Evolutionary conservation across 768 basidiomycete species (phyloP).

Genomic region (Suillus decipiens): DNA sequence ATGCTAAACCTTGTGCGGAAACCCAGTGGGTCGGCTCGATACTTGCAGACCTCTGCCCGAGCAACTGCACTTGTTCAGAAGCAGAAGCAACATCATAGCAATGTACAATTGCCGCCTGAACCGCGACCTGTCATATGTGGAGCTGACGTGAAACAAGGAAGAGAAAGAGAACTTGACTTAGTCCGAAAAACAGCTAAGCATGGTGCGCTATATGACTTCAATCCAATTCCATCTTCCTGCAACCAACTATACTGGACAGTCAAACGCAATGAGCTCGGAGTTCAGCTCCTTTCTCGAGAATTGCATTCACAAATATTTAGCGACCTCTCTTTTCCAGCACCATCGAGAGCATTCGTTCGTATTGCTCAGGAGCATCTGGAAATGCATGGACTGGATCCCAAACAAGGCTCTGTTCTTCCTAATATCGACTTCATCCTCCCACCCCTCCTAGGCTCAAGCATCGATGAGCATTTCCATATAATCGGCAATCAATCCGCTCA

Average conservation of each 20-base stretch:
- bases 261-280: conserved; percentile 86
- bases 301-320: conserved; percentile 85
- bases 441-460: conserved; percentile 73
- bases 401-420: conserved; percentile 78
- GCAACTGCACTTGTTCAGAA: conserved; percentile 8
- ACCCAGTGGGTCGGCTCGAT: conserved; percentile 10
- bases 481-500: conserved; percentile 70
- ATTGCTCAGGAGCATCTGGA: conserved; percentile 81
- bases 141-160: background rate
- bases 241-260: conserved; percentile 34
- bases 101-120: background rate
- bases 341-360: conserved; percentile 60
- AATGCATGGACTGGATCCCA: conserved; percentile 79
- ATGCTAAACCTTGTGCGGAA: conserved; percentile 16
- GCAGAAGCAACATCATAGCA: conserved; percentile 3
- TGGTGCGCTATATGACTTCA: conserved; percentile 9
- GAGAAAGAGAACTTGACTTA: background rate
- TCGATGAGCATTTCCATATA: conserved; percentile 87
- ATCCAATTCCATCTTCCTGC: background rate
- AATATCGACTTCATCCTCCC: conserved; percentile 83
- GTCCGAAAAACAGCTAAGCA: conserved; percentile 5
- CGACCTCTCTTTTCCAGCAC: conserved; percentile 61
- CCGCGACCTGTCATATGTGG: background rate
- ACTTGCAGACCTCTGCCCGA: conserved; percentile 12
- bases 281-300: conserved; percentile 84